Evolutionary conservation across 768 basidiomycete species (phyloP).

Genomic region (Mycena chlorophos): DNA sequence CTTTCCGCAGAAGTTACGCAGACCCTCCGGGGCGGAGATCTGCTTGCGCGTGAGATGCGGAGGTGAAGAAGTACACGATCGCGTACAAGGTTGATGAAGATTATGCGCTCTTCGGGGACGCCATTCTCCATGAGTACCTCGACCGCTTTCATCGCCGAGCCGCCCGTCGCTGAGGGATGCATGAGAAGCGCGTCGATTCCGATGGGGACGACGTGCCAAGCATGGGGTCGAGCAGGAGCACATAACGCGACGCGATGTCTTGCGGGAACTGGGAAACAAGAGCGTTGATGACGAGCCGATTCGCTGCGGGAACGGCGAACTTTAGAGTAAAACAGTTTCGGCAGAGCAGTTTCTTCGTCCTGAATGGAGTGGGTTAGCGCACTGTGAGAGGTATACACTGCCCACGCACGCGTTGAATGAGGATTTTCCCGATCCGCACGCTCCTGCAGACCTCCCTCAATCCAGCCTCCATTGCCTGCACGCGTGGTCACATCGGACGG

Average conservation of each 20-base stretch:
- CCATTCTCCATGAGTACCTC: conserved; percentile 90
- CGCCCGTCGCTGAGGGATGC: conserved; percentile 72
- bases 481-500: conserved; percentile 9
- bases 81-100: conserved; percentile 85
- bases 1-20: conserved; percentile 71
- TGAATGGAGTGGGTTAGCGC: conserved; percentile 30
- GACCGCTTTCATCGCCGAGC: conserved; percentile 96
- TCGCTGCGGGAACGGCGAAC: too few species aligned
- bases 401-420: conserved; percentile 83
- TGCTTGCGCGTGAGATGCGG: too few species aligned
- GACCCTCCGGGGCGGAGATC: conserved; percentile 91
- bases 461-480: conserved; percentile 95
- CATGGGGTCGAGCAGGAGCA: conserved; percentile 96
- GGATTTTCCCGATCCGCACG: conserved; percentile 94
- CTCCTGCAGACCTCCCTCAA: conserved; percentile 93
- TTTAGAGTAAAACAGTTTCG: conserved; percentile 92
- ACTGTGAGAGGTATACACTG: conserved; percentile 1
- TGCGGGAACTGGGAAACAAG: conserved; percentile 77
- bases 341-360: conserved; percentile 93
- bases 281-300: too few species aligned
- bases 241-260: conserved; percentile 89
- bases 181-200: background rate
- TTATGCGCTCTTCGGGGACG: conserved; percentile 91
- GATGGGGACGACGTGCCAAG: conserved; percentile 57
- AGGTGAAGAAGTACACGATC: background rate